Evolutionary conservation across 768 basidiomycete species (phyloP).

Genomic region (Tulasnella sp.): DNA sequence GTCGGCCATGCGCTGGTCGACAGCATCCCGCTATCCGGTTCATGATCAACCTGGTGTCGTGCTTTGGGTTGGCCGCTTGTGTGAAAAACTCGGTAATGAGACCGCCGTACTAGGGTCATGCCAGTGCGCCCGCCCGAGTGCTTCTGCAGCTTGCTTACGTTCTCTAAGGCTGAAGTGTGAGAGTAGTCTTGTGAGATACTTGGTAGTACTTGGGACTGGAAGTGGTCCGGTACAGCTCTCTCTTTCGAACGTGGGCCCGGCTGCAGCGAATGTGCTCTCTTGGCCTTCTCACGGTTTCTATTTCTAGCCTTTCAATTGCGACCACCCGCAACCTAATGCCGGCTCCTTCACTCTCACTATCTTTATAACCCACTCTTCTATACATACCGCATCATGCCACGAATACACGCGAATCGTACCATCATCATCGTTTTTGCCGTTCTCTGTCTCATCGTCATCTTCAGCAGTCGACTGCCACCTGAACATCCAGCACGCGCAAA

Average conservation of each 20-base stretch:
- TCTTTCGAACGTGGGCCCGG: too few relatives aligned
- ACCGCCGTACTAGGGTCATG: neutral
- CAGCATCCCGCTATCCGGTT: neutral
- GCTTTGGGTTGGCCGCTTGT: neutral
- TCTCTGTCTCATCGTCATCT: constrained; percentile 7
- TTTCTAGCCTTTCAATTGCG: neutral
- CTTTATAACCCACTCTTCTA: neutral
- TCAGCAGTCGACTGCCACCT: constrained; percentile 5
- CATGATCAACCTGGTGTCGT: neutral
- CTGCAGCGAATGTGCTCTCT: neutral
- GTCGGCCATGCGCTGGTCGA: neutral
- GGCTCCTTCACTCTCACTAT: neutral
- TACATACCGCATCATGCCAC: neutral
- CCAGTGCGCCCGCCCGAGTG: too few relatives aligned
- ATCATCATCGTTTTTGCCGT: neutral
- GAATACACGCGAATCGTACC: neutral
- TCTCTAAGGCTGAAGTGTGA: too few relatives aligned
- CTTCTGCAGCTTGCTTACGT: neutral
- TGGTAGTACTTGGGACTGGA: too few relatives aligned
- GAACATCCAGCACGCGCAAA: constrained; percentile 16
- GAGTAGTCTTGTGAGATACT: too few relatives aligned
- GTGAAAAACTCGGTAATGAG: neutral
- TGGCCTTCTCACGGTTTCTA: neutral
- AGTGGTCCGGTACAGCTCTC: too few relatives aligned
- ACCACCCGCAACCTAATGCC: neutral